Evolutionary conservation across 2,329 filamentous ascomycete species (phyloP).

Genomic region (Fusarium robinianum): DNA sequence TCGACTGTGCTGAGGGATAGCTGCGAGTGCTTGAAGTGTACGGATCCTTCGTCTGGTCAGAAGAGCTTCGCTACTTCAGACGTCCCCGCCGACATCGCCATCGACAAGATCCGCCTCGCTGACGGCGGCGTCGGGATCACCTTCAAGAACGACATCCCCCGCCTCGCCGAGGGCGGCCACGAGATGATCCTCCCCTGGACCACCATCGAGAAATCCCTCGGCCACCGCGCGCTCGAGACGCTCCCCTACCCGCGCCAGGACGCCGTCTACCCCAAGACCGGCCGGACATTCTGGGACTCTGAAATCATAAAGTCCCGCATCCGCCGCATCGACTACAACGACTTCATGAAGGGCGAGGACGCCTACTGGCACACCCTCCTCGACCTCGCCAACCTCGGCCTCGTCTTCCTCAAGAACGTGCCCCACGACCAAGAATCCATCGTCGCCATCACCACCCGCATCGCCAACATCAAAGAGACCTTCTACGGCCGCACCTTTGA

Average conservation of each 20-base stretch:
- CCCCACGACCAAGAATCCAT: constrained; percentile 71
- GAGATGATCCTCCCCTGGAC: constrained; percentile 42
- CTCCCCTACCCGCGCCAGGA: constrained; percentile 33
- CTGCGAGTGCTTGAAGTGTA: constrained; percentile 58
- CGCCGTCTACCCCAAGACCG: constrained; percentile 40
- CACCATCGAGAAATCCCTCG: constrained; percentile 44
- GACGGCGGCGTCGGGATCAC: constrained; percentile 55
- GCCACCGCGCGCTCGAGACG: constrained; percentile 25
- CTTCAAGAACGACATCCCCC: constrained; percentile 59
- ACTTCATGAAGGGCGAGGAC: constrained; percentile 67
- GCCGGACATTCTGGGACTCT: constrained; percentile 49
- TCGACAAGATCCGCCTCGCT: constrained; percentile 38
- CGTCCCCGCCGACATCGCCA: constrained; percentile 42
- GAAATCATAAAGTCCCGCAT: constrained; percentile 47
- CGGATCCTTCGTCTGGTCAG: constrained; percentile 63
- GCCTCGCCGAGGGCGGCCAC: constrained; percentile 39
- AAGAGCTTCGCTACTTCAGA: constrained; percentile 55
- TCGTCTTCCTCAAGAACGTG: constrained; percentile 77
- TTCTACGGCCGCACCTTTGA: constrained; percentile 94
- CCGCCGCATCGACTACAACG: constrained; percentile 66
- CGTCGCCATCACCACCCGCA: constrained; percentile 67
- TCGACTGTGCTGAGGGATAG: constrained; percentile 54
- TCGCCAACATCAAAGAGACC: constrained; percentile 80
- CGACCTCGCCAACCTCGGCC: constrained; percentile 67
- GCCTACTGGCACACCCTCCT: constrained; percentile 64